phyloP scores from a whole-genome alignment of 2,329 filamentous ascomycete species.

The Cladosporium sp. region DNA sequence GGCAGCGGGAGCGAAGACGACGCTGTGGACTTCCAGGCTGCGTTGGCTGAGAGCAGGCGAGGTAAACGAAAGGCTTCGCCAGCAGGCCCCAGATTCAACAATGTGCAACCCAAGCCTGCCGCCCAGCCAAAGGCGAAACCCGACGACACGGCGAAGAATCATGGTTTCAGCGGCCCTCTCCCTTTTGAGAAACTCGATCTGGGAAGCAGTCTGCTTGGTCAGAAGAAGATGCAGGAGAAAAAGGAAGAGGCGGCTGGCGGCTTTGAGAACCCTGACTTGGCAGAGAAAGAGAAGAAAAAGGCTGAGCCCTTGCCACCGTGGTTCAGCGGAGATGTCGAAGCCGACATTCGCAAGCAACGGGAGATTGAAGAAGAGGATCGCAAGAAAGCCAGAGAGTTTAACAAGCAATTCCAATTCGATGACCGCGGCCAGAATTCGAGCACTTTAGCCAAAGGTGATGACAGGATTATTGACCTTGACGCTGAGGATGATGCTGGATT shows the following conservation, averaged over 20 bases:
- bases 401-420: constrained; percentile 59
- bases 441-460: constrained; percentile 51
- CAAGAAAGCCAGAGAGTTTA: constrained; percentile 54
- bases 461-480: constrained; percentile 46
- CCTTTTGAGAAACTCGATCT: constrained; percentile 82
- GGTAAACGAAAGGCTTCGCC: constrained; percentile 31
- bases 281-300: constrained; percentile 37
- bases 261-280: constrained; percentile 54
- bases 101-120: constrained; percentile 26
- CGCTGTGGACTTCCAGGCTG: constrained; percentile 69
- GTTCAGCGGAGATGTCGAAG: constrained; percentile 57
- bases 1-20: constrained; percentile 61
- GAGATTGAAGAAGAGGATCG: constrained; percentile 42
- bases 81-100: constrained; percentile 15
- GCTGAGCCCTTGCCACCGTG: constrained; percentile 70
- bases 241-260: constrained; percentile 59
- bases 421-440: constrained; percentile 43
- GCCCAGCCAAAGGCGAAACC: constrained; percentile 12
- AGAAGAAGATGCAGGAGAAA: constrained; percentile 50
- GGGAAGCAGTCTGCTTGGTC: constrained; percentile 54
- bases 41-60: constrained; percentile 65
- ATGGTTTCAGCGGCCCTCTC: constrained; percentile 70
- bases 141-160: constrained; percentile 43
- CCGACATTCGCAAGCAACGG: constrained; percentile 53
- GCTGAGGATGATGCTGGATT: constrained; percentile 31